phyloP scores from a whole-genome alignment of 805 yeast genomes.

The Candida tammaniensis region DNA sequence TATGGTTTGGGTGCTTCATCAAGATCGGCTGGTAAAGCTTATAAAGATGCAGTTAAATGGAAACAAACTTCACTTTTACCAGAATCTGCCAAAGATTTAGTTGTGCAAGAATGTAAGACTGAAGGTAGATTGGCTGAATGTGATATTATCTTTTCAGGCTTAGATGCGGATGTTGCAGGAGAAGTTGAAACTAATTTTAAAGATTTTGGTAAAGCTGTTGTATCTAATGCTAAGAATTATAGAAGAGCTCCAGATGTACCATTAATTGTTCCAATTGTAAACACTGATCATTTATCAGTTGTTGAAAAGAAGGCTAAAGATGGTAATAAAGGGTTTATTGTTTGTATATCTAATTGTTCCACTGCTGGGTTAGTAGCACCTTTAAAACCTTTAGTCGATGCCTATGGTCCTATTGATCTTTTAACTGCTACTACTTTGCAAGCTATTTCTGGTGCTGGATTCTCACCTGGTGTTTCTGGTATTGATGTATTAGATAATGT shows the following conservation, averaged over 20 bases:
- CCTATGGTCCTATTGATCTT: constrained; percentile 85
- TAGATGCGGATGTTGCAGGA: constrained; percentile 93
- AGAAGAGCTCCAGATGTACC: constrained; percentile 88
- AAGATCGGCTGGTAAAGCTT: constrained; percentile 89
- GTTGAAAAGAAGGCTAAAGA: constrained; percentile 62
- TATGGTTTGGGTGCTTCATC: constrained; percentile 87
- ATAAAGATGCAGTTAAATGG: constrained; percentile 87
- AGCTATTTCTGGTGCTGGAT: constrained; percentile 98
- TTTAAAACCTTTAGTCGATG: constrained; percentile 85
- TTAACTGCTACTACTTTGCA: constrained; percentile 90
- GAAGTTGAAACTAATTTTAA: constrained; percentile 83
- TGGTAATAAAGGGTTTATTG: constrained; percentile 70
- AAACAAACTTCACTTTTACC: constrained; percentile 88
- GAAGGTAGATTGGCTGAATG: constrained; percentile 76
- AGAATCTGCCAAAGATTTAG: constrained; percentile 53
- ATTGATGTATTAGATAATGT: constrained; percentile 93
- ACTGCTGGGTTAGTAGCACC: constrained; percentile 98
- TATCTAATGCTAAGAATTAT: constrained; percentile 95
- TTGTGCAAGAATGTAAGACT: constrained; percentile 75
- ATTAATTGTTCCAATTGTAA: constrained; percentile 90
- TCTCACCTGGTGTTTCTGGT: constrained; percentile 95
- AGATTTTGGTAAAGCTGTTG: constrained; percentile 75
- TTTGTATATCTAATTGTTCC: constrained; percentile 97
- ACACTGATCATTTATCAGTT: constrained; percentile 83
- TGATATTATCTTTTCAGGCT: constrained; percentile 91